phyloP scores from a whole-genome alignment of 345 rosid species.

The Geranium rotundifolium region DNA sequence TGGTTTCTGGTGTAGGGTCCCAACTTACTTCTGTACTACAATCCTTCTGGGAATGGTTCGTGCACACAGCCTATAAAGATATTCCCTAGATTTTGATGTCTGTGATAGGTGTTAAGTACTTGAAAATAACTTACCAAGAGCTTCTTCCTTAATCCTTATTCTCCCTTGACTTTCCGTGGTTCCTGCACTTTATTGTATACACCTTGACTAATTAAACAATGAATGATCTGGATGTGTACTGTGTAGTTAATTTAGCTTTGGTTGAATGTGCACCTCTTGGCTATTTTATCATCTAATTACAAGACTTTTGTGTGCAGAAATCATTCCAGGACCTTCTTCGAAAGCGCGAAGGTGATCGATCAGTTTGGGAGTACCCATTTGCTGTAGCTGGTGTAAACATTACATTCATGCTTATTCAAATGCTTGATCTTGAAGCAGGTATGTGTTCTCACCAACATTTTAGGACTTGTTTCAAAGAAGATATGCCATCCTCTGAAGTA shows the following conservation, averaged over 20 bases:
- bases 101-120: neutral
- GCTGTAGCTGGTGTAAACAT: slow-evolving; percentile 98
- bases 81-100: neutral
- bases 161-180: neutral
- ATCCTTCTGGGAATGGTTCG: neutral
- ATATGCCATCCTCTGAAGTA: neutral
- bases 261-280: neutral
- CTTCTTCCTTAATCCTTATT: neutral
- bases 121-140: neutral
- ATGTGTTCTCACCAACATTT: neutral
- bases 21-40: neutral
- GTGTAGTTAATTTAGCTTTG: neutral
- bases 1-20: neutral
- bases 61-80: neutral
- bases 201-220: too few relatives aligned
- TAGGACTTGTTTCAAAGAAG: neutral
- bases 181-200: too few relatives aligned
- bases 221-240: too few relatives aligned
- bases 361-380: slow-evolving; percentile 99
- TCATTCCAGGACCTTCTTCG: slow-evolving; percentile 85
- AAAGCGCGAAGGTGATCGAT: slow-evolving; percentile 85
- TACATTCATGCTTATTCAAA: slow-evolving; percentile 97
- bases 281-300: slow-evolving; percentile 6
- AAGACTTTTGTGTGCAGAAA: slow-evolving; percentile 32
- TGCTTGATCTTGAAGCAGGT: slow-evolving; percentile 99